These are phyloP conservation scores for Apiospora arundinis DNA, from an alignment of 2,329 filamentous ascomycete species.

Conservation along the genomic window DNA sequence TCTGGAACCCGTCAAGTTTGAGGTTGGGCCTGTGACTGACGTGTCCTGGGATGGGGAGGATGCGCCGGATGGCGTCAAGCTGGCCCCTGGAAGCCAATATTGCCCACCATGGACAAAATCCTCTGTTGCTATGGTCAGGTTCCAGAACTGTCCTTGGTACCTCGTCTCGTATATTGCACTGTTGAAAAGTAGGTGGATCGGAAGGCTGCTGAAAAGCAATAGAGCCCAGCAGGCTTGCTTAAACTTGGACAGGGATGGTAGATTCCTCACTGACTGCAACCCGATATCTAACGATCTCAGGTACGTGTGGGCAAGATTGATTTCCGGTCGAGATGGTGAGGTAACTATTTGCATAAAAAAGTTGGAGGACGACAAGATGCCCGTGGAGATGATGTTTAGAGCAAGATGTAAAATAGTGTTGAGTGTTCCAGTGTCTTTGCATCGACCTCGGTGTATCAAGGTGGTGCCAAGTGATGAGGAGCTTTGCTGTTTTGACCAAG, in stretches of 20 bases:
- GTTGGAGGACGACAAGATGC: conserved; percentile 27
- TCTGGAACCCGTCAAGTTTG: no score
- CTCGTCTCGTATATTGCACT: conserved; percentile 22
- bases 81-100: conserved; percentile 11
- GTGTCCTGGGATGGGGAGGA: no score
- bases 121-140: conserved; percentile 24
- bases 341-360: conserved; percentile 31
- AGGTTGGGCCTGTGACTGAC: no score
- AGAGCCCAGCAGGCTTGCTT: conserved; percentile 18
- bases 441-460: not conserved
- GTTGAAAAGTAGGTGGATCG: conserved; percentile 26
- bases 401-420: conserved; percentile 16
- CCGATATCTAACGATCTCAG: conserved; percentile 50
- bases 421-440: not conserved
- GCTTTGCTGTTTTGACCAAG: not conserved
- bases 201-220: conserved; percentile 22
- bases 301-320: conserved; percentile 48
- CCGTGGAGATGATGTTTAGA: conserved; percentile 23
- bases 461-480: not conserved
- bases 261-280: conserved; percentile 45
- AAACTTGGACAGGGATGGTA: conserved; percentile 26
- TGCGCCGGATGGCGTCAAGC: no score
- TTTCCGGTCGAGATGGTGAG: conserved; percentile 26
- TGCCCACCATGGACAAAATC: conserved; percentile 6
- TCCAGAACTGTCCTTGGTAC: not conserved